Percentiles rank a stretch among this genome's conserved stretches.
phyloP scores from a whole-genome alignment of 1,139 yeast species.

The Pichia terricola region DNA sequence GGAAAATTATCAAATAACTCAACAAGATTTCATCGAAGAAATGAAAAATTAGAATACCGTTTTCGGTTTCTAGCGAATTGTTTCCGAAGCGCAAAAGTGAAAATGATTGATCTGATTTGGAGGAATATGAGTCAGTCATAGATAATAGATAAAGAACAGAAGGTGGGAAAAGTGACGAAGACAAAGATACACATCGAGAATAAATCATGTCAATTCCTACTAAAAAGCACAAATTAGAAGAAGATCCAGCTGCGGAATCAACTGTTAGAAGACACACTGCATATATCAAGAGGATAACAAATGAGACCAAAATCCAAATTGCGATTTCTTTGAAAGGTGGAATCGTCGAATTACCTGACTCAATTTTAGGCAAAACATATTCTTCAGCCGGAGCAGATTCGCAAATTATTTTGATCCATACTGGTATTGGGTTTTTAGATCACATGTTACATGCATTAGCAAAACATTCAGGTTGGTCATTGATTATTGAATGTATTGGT shows the following conservation, averaged over 20 bases:
- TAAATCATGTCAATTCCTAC: slow-evolving; percentile 2
- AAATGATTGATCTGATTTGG: too few species aligned
- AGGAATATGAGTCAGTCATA: too few species aligned
- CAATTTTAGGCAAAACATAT: slow-evolving; percentile 32
- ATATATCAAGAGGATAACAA: slow-evolving; percentile 61
- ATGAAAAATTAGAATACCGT: too few species aligned
- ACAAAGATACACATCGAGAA: too few species aligned
- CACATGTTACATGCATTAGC: slow-evolving; percentile 97
- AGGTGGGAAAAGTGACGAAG: too few species aligned
- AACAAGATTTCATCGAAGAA: too few species aligned
- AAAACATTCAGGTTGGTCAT: slow-evolving; percentile 94
- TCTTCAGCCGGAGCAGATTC: slow-evolving; percentile 22
- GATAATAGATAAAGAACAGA: too few species aligned
- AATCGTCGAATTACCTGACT: slow-evolving; percentile 44
- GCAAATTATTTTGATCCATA: slow-evolving; percentile 71
- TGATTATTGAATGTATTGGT: slow-evolving; percentile 81
- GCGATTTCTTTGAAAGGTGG: slow-evolving; percentile 87
- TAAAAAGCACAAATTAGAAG: slow-evolving; percentile 12
- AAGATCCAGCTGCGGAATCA: slow-evolving; percentile 8
- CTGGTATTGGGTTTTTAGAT: slow-evolving; percentile 92
- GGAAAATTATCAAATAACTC: too few species aligned
- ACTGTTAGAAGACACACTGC: slow-evolving; percentile 32
- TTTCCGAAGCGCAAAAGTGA: neutral
- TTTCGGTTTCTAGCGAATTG: too few species aligned
- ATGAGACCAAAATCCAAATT: slow-evolving; percentile 88